A percentile compares a stretch with the other conserved stretches of the same genome.
phyloP scores from a whole-genome alignment of 2,329 filamentous ascomycete species.

The Fusarium nanum region DNA sequence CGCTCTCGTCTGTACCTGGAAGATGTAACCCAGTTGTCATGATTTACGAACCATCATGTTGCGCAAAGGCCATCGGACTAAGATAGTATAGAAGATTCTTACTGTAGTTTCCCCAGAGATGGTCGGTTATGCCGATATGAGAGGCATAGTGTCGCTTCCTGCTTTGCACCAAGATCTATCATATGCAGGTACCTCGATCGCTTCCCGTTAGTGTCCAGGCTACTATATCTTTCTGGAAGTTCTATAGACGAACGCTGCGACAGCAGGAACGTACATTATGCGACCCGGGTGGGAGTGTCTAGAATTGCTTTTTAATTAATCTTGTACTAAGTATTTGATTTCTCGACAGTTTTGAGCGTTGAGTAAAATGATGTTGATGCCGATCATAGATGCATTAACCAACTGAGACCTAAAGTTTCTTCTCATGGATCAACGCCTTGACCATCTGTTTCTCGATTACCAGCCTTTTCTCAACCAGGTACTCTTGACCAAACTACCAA shows the following conservation, averaged over 20 bases:
- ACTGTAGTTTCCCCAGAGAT: constrained; percentile 1
- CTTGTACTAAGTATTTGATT: neutral
- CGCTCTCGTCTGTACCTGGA: constrained; percentile 17
- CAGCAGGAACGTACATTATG: constrained; percentile 1
- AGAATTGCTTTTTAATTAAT: neutral
- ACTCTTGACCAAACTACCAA: neutral
- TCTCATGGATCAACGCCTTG: neutral
- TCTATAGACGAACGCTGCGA: neutral
- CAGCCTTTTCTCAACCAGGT: neutral
- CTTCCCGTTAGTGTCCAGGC: neutral
- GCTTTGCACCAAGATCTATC: neutral
- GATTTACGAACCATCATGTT: constrained; percentile 4
- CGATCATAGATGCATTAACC: neutral
- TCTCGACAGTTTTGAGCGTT: neutral
- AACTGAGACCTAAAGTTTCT: neutral
- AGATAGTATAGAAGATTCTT: neutral
- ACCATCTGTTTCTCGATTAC: neutral
- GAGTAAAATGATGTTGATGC: neutral
- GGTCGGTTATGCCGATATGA: neutral
- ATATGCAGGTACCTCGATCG: constrained; percentile 8
- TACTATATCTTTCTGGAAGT: neutral
- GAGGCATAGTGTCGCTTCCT: neutral
- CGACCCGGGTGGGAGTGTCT: neutral
- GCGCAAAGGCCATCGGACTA: neutral
- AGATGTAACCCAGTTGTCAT: constrained; percentile 7